Conservation (phyloP, 2,329 filamentous ascomycete genomes). For the Allantophomopsis lycopodina region DNA sequence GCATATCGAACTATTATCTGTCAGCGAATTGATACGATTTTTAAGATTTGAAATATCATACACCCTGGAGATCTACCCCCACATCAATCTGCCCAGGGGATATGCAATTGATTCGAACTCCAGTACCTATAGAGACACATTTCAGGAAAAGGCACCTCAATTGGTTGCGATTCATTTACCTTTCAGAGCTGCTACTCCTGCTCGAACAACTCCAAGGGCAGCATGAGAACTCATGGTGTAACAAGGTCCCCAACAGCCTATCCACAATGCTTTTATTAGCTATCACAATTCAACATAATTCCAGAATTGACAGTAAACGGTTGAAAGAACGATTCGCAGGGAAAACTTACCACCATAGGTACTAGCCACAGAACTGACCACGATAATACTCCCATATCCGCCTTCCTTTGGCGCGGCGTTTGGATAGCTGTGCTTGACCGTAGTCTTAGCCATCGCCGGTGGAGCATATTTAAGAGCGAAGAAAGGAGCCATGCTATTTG, state of each 20-base stretch:
- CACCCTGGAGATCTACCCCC: constrained; percentile 27
- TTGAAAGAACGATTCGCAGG: background rate
- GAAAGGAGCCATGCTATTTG: constrained; percentile 47
- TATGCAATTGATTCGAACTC: constrained; percentile 43
- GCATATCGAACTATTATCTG: constrained; percentile 28
- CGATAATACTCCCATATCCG: constrained; percentile 47
- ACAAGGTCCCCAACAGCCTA: constrained; percentile 41
- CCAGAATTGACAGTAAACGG: too few species aligned
- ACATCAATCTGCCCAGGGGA: constrained; percentile 25
- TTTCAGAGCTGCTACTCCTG: constrained; percentile 42
- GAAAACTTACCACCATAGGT: constrained; percentile 31
- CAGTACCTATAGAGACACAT: constrained; percentile 23
- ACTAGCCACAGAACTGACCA: constrained; percentile 42
- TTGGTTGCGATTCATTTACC: constrained; percentile 10
- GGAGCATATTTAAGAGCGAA: constrained; percentile 52
- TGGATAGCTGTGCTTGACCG: constrained; percentile 36
- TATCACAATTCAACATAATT: too few species aligned
- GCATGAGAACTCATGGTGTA: constrained; percentile 48
- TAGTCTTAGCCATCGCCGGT: constrained; percentile 46
- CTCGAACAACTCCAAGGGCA: constrained; percentile 43
- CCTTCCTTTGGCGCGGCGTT: constrained; percentile 47
- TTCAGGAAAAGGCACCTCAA: background rate
- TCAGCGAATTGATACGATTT: background rate
- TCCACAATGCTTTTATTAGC: too few species aligned
- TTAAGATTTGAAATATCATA: constrained; percentile 7